Percentiles rank a stretch among this genome's conserved stretches.
phyloP scores from a whole-genome alignment of 345 rosid species.

The Capsella bursapastoris region DNA sequence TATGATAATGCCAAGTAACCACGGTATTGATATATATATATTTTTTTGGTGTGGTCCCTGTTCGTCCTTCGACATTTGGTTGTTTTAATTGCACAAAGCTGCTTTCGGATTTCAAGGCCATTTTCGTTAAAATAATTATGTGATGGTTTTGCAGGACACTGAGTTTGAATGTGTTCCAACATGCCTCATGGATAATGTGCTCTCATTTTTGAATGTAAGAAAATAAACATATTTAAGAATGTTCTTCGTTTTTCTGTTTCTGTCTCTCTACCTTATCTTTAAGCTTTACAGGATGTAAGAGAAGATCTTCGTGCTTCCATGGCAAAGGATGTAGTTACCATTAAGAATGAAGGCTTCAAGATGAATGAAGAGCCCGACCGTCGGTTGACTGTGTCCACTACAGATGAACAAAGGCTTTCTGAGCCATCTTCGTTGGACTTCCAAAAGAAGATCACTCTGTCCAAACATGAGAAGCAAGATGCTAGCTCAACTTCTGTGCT shows the following conservation, averaged over 20 bases:
- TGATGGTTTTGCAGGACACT: constrained; percentile 61
- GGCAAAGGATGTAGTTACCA: constrained; percentile 81
- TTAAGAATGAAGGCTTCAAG: constrained; percentile 78
- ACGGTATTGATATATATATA: neutral
- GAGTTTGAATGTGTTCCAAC: constrained; percentile 94
- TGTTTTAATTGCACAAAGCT: neutral
- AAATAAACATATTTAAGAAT: neutral
- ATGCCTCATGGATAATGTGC: constrained; percentile 91
- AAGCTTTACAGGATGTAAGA: constrained; percentile 71
- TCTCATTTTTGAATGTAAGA: constrained; percentile 79
- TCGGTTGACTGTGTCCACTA: constrained; percentile 35
- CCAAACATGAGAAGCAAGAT: constrained; percentile 71
- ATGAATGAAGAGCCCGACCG: constrained; percentile 49
- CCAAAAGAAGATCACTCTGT: constrained; percentile 77
- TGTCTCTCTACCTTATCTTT: constrained; percentile 44
- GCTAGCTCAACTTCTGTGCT: constrained; percentile 49
- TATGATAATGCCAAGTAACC: constrained; percentile 13
- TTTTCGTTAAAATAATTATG: neutral
- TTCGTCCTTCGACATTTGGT: neutral
- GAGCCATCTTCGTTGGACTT: constrained; percentile 58
- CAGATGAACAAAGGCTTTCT: constrained; percentile 42
- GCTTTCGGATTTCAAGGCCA: neutral
- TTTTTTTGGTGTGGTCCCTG: constrained; percentile 11
- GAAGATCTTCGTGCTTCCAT: constrained; percentile 91
- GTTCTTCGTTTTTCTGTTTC: neutral